Base-by-base conservation (phyloP, 441 rosid genomes). In the Pelargonium australe region DNA sequence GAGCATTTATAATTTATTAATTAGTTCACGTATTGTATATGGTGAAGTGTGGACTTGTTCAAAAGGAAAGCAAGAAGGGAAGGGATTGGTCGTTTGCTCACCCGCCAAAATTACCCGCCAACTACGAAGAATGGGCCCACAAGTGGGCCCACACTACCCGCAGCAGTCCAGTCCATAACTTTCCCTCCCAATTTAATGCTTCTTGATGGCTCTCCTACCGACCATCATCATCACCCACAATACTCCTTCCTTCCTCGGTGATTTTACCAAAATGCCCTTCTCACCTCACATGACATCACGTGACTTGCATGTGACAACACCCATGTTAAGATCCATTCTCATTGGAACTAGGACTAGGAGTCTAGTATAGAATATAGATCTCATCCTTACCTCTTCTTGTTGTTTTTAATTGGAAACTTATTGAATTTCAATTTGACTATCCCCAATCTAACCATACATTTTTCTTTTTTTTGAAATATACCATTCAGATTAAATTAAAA, bases 61-160 rank as follows among this genome's bases (percentile, higher is more conserved):
- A 25, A 25, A 25, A 25, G 31, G 2, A 25, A 25, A 25, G 31
- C 31, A 25, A 25, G 58, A 17, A 14, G 17, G 58, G 19, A 14
- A 51, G 19, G 0, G 17, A 20, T 34, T 69, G 71, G 80, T 73
- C 78, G 82, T 81, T 80, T 61, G 82, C 19, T 67, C 47, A 72
- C 79, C 76, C 80, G 82, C 84, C 81, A 80, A 75, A 75, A 55
- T 74, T 74, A 58, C 82, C 76, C 80, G 76, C 82, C 82, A 74
- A 74, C 63, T 47, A 44, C 53, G 2, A 2, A 2, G 63, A 25
- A 2, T 9, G 69, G 77, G 84, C 25, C 51, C 81, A 51, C 58
- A 17, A 6, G 58, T 51, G 7, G 58, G 58, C 58, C 58, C 4
- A 51, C 58, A 20, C 23, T 20, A 20, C 23, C 23, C 0, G 23